A percentile compares a stretch with the other conserved stretches of the same genome.
Evolutionary conservation across 257 asterid species (phyloP).

Genomic region (Salvia splendens): DNA sequence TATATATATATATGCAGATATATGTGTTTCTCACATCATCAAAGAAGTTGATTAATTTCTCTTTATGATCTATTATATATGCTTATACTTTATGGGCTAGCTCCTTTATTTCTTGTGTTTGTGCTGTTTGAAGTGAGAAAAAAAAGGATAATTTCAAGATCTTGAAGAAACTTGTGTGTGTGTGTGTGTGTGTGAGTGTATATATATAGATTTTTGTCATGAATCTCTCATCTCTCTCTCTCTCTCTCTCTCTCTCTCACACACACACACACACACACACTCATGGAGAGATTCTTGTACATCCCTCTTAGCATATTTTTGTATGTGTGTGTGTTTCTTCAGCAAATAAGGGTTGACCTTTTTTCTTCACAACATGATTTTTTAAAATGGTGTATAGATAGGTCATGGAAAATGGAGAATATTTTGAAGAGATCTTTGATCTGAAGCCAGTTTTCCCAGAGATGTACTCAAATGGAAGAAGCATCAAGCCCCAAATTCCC

Average conservation of each 20-base stretch:
- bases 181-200: not conserved
- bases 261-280: not conserved
- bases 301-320: not conserved
- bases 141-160: not conserved
- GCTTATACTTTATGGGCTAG: not conserved
- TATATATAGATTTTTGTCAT: not conserved
- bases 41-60: not conserved
- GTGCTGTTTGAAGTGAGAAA: not conserved
- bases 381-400: not conserved
- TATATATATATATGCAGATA: not conserved
- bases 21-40: not conserved
- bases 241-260: not conserved
- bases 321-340: not conserved
- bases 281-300: not conserved
- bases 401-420: constrained; percentile 36
- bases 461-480: constrained; percentile 24
- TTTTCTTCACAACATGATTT: not conserved
- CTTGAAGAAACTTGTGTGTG: not conserved
- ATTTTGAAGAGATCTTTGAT: constrained; percentile 29
- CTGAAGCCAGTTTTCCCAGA: constrained; percentile 38
- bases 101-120: not conserved
- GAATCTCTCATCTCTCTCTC: not conserved
- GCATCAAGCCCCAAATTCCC: constrained; percentile 13
- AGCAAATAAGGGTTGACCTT: not conserved
- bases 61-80: not conserved